Base-by-base conservation (phyloP, 2,329 filamentous ascomycete species). In the Penicillium rolfsii region DNA sequence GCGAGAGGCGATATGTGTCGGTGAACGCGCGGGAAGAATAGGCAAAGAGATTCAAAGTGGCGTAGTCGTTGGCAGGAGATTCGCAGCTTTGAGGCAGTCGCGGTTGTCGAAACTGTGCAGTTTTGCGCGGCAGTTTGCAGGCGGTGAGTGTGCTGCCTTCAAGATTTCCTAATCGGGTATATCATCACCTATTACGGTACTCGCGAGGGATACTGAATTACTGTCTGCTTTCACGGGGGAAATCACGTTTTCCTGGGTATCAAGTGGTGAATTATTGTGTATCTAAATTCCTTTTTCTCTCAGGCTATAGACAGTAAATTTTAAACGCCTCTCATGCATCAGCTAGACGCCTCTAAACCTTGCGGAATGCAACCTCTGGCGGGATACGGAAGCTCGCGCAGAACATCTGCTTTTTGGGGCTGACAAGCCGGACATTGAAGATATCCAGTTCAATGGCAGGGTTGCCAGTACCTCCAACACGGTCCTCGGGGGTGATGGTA, bases 331-430 rank as follows among this genome's bases (percentile, higher is more conserved):
- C 41, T 50, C 60, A 69, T 68, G 59, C 58, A 35, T 28, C 28
- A 62, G 58, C 48, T 61, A 57, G 66, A 72, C 26, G 63, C 60
- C 35, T 40, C 50, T 59, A 59, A 35, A 59, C 57, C 53, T 73
- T 70, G 28, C 67, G 71, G 79, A 97, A 97, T 14, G 93, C 95
- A 5, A 97, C 91, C 69, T 91, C 87, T 36, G 82, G 78, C 2
- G 95, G 95, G 62, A 99, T 74, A 64, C 93, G 86, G 78, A 99
- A 98, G 67, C 88, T 96, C 33, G 92, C 94, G 76, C 95, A 98
- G 77, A 94, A 98, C 93, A 97, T 97, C 73, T 90, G 86, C 83
- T 99, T 99, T 72, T 91, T 89, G 5, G 95, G 95, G 60, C 93
- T 91, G 58, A 99, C 95, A 67, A 96, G 88, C 65, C 95, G 85